Conservation (phyloP, 73 alveolate genomes). For the Tetrahymena thermophila region DNA sequence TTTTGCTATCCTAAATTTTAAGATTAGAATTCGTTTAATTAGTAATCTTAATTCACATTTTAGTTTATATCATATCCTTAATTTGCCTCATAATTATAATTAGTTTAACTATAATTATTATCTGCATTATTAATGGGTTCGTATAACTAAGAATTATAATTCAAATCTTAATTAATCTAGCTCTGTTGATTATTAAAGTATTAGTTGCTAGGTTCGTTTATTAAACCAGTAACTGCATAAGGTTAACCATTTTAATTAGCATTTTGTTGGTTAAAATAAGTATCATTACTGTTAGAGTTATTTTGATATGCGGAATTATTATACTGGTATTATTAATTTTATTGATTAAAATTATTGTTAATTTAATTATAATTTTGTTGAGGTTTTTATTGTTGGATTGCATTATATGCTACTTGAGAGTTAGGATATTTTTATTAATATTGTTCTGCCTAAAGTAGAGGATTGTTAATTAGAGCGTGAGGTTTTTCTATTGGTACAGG, state of each 20-base stretch:
- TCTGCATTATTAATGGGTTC: neutral
- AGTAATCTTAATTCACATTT: neutral
- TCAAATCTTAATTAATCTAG: neutral
- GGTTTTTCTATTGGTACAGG: neutral
- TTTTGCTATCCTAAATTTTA: neutral
- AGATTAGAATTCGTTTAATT: neutral
- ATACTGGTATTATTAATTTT: no score
- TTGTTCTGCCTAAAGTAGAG: neutral
- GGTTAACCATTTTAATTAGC: neutral
- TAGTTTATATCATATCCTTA: neutral
- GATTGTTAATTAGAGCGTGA: neutral
- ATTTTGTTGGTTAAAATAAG: neutral
- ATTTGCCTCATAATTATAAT: neutral
- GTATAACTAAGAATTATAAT: neutral
- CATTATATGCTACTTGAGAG: neutral
- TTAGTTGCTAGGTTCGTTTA: neutral
- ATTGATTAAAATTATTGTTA: no score
- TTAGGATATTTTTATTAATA: neutral
- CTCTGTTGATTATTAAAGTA: neutral
- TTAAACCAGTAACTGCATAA: neutral
- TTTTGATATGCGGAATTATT: neutral
- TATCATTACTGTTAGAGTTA: neutral
- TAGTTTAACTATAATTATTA: neutral
- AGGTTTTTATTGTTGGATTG: neutral
- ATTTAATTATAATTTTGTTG: neutral